Percentiles rank a stretch among this genome's conserved stretches.
phyloP scores from a whole-genome alignment of 1,284 basidiomycete species.

The Leccinum pseudoinsigne region DNA sequence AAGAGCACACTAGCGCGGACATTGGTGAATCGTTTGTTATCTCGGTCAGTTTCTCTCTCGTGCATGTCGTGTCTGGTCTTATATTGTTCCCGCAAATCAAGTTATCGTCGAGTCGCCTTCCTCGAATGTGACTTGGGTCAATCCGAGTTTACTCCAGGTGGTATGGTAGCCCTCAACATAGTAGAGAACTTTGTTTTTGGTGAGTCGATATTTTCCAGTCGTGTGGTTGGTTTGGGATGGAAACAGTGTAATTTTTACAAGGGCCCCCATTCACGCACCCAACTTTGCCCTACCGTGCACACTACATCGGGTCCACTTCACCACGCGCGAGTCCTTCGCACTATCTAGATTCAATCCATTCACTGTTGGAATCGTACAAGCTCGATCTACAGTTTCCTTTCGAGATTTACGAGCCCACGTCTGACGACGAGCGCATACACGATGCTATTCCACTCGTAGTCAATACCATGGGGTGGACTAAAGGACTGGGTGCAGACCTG shows the following conservation, averaged over 20 bases:
- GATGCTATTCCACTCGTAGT: too few relatives aligned
- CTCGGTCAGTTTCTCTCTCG: constrained; percentile 37
- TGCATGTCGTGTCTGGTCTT: not conserved
- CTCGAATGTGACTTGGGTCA: constrained; percentile 94
- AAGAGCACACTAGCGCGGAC: constrained; percentile 88
- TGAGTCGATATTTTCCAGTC: constrained; percentile 31
- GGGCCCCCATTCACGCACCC: constrained; percentile 88
- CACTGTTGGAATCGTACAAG: constrained; percentile 71
- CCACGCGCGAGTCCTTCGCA: constrained; percentile 80
- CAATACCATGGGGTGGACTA: too few relatives aligned
- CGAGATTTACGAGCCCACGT: too few relatives aligned
- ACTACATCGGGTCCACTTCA: constrained; percentile 82
- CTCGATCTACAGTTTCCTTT: constrained; percentile 42
- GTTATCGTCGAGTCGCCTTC: constrained; percentile 79
- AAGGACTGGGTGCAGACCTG: too few relatives aligned
- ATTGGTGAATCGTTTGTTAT: constrained; percentile 71
- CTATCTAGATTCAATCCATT: constrained; percentile 72
- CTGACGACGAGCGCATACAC: too few relatives aligned
- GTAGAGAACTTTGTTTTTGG: constrained; percentile 72
- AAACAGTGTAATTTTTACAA: constrained; percentile 30
- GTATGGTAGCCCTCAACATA: constrained; percentile 81
- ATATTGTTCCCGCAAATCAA: constrained; percentile 26
- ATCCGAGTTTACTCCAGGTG: constrained; percentile 90
- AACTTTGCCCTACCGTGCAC: constrained; percentile 67
- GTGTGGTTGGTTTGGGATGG: constrained; percentile 1